A percentile compares a stretch with the other conserved stretches of the same genome.
phyloP scores from a whole-genome alignment of 768 basidiomycete species.

The Tricholomella constricta region DNA sequence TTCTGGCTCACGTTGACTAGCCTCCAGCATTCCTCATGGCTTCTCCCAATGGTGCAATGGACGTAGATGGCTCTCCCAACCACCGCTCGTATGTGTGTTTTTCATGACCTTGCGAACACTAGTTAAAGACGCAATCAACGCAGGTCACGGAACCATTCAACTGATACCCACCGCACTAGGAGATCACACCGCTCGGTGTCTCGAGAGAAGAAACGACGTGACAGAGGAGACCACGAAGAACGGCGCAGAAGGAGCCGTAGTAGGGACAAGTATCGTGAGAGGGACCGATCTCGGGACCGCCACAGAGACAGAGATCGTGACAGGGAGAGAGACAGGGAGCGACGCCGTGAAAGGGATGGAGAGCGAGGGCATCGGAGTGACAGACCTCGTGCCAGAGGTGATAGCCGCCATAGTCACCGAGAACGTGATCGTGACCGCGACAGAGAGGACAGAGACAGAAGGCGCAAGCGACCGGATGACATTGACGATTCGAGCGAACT shows the following conservation, averaged over 20 bases:
- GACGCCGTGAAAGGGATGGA: conserved; percentile 53
- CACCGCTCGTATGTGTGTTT: conserved; percentile 56
- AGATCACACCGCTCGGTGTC: conserved; percentile 75
- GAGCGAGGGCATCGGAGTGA: conserved; percentile 51
- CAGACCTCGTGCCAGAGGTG: conserved; percentile 50
- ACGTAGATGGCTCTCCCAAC: conserved; percentile 61
- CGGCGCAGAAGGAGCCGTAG: conserved; percentile 66
- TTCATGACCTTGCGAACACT: neutral
- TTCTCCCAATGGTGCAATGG: conserved; percentile 58
- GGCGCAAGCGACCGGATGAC: conserved; percentile 71
- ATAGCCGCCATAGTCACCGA: conserved; percentile 58
- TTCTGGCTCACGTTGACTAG: conserved; percentile 2
- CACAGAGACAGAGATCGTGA: conserved; percentile 47
- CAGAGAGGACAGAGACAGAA: conserved; percentile 52
- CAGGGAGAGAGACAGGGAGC: conserved; percentile 47
- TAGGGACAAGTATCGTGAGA: conserved; percentile 54
- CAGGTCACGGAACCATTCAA: conserved; percentile 74
- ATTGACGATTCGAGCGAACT: conserved; percentile 48
- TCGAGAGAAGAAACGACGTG: conserved; percentile 57
- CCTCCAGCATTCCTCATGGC: conserved; percentile 35
- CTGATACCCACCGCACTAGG: conserved; percentile 73
- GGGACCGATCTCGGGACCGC: conserved; percentile 58
- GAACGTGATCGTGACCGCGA: conserved; percentile 47
- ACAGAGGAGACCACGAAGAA: conserved; percentile 57
- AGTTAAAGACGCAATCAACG: neutral